Base-by-base conservation (phyloP, 2,329 filamentous ascomycete species). In the Aspergillus quadricinctus region DNA sequence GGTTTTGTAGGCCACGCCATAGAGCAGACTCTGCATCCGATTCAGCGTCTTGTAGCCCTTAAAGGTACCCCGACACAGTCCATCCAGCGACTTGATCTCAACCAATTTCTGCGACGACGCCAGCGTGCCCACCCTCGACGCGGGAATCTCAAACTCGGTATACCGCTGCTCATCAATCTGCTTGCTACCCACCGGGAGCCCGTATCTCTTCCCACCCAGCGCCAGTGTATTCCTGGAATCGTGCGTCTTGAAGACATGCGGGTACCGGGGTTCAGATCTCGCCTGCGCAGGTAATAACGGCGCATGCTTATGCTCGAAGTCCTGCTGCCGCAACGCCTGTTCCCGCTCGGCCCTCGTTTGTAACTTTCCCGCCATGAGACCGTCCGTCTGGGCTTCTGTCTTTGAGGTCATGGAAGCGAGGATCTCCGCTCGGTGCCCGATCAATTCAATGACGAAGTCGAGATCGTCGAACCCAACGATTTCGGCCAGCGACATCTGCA, bases 11-110 rank as follows among this genome's bases (percentile, higher is more conserved):
- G 92, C 94, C 4, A 99, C 90, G 0, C 92, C 92, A 67, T 96
- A 96, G 0, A 97, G 90, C 49, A 99, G 80, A 71, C 92, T 97
- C 77, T 99, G 94, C 95, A 99, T 99, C 28, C 95, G 88, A 69
- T 99, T 99, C 57, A 99, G 82, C 3, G 89, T 78, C 75, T 92
- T 93, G 79, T 99, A 99, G 0, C 92, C 92, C 69, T 88, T 90
- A 78, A 99, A 99, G 0, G 94, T 99, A n/a, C 84, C 85, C 58
- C 85, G 83, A 66, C 94, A 99, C 28, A 99, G 80, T 0, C 90
- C 91, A 72, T 99, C 94, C 78, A 99, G 82, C 3, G 92, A 88
- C 6, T 82, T 79, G 57, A 99, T 93, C 31, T 86, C 78, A 21
- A 99, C 79, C 14, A 97, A 81, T 66, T 85, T 90, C 66, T 89